Base-by-base conservation (phyloP, 2,329 filamentous ascomycete species). In the Aureobasidium melanogenum region DNA sequence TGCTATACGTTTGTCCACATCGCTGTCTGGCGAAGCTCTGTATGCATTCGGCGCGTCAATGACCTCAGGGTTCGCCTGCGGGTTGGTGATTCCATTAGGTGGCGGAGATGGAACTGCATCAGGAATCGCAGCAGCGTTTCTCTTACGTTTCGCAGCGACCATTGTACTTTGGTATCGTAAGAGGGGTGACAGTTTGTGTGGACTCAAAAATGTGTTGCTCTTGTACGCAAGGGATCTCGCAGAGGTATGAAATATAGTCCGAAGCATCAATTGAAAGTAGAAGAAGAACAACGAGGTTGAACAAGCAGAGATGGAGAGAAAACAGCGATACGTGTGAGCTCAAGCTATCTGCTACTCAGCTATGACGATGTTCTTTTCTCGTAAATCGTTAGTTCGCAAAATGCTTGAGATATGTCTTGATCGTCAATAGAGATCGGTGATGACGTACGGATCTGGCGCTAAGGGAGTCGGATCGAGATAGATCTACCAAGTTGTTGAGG, bases 1-100 rank as follows among this genome's bases (percentile, higher is more conserved):
- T 2, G 68, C 66, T 36, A 73, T 66, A 1, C 67, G 65, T 50
- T 67, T 64, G 34, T 72, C 69, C 14, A 72, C 66, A 30, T 69
- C 73, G 63, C 71, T 70, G 63, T 79, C 76, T 17, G 76, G 76
- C 54, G 76, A 79, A 41, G 76, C 75, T 44, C 75, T 70, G 43
- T 74, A 66, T 14, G 77, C 75, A 62, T 71, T 69, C 5, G 73
- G 69, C 5, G 74, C 75, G 63, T 79, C 76, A 10, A 78, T 60
- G 19, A 79, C 68, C 17, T 78, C 74, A 38, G 68, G 66, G 59
- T 76, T 78, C 57, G 64, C 50, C 41, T 72, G 66, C 51, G 73
- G 72, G 64, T 74, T 71, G 12, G 63, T 64, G 2, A 60, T 12
- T 30, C 55, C 56, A 41, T 59, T 59, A 3, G 44, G 43, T n/a